These are phyloP conservation scores for Magnaporthiopsis poae DNA, from an alignment of 2,329 filamentous ascomycete species.

Conservation along the genomic window DNA sequence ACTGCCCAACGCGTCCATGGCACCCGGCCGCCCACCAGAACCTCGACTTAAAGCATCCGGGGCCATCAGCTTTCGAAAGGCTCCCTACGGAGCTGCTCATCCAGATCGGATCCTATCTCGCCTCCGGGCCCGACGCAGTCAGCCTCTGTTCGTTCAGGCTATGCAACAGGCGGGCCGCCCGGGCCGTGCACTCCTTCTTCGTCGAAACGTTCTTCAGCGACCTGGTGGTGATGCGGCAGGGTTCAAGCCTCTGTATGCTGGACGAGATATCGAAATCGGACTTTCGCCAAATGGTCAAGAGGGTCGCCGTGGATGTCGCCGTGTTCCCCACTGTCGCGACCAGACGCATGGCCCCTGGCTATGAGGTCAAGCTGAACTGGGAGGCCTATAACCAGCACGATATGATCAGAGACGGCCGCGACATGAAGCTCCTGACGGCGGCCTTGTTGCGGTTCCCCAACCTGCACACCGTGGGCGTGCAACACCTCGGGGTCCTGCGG, in stretches of 20 bases:
- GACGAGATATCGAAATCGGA: not conserved
- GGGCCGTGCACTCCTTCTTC: not conserved
- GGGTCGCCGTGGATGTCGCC: not conserved
- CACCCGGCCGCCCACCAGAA: too few species aligned
- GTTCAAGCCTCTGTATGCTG: not conserved
- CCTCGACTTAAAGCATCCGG: too few species aligned
- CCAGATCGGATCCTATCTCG: not conserved
- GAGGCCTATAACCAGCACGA: not conserved
- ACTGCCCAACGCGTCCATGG: too few species aligned
- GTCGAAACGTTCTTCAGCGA: not conserved
- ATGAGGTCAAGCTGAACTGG: not conserved
- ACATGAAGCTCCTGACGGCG: not conserved
- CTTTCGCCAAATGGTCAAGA: not conserved
- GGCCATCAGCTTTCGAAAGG: not conserved
- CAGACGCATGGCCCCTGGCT: not conserved
- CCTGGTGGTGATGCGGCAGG: not conserved
- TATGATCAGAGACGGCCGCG: not conserved
- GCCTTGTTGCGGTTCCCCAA: not conserved
- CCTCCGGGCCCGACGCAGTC: not conserved
- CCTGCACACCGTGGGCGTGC: not conserved
- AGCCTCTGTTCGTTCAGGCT: not conserved
- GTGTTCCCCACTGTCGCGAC: not conserved
- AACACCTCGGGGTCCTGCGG: not conserved
- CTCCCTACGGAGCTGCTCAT: not conserved
- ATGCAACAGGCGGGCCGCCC: not conserved